Base-by-base conservation (phyloP, 306 rosid species). In the Adenanthera pavonina region DNA sequence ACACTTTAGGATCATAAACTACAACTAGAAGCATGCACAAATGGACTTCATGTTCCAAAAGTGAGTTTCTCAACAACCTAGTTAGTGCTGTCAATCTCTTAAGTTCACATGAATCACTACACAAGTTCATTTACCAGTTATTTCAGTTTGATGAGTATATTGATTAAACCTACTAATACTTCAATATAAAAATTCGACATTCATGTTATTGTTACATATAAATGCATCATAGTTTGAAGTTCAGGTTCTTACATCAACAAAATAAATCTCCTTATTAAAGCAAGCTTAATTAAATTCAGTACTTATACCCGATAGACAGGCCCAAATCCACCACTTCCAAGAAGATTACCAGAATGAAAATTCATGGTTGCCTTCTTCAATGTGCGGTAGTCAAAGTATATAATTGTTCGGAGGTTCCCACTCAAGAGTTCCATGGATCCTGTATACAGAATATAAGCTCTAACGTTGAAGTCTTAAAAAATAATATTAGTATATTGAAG, bases 321-420 rank as follows among this genome's bases (percentile, higher is more conserved):
- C 17, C 98, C 98, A 82, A 95, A 95, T 87, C 98, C 98, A 82
- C 98, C 98, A 82, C 85, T 90, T 82, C 98, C 98, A 47, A 95
- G 97, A 78, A 92, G 89, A 87, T 91, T 84, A 66, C n/a, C 12
- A 0, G 80, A 86, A 65, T 91, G 85, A 69, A 95, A 95, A 76
- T 89, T 90, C 84, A 78, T 88, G 78, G 97, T 92, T 73, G 97
- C 98, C 83, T 75, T 95, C 79, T 87, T 91, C 82, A 95, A 72
- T 75, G 97, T 85, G 40, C 70, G 76, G 68, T 83, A 87, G 64
- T 91, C 92, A 57, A 95, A 92, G 65, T 86, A 77, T 72, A 82
- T 83, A 59, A 95, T 83, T 72, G 95, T 86, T 75, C 90, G 83
- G 82, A 91, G 91, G 79, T 70, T 90, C 46, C 91, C 95, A 64